Percentiles rank a stretch among this genome's conserved stretches.
phyloP scores from a whole-genome alignment of 2,329 filamentous ascomycete genomes.

The Hymenotorrendiella dingleyae region DNA sequence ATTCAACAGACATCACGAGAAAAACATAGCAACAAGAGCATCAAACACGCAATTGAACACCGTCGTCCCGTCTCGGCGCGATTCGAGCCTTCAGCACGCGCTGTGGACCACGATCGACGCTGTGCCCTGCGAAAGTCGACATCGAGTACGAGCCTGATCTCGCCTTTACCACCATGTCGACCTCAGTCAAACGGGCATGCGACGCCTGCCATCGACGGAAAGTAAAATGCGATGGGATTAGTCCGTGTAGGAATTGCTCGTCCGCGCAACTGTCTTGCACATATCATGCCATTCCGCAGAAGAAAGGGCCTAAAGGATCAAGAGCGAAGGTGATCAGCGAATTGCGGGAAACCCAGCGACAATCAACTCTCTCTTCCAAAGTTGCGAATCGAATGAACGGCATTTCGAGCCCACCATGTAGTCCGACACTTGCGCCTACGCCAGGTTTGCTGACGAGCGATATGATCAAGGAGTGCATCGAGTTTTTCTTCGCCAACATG shows the following conservation, averaged over 20 bases:
- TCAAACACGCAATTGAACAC: background rate
- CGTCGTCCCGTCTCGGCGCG: background rate
- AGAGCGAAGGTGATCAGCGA: conserved; percentile 72
- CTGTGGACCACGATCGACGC: background rate
- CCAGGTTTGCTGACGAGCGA: conserved; percentile 56
- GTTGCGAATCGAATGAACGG: conserved; percentile 56
- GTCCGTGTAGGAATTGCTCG: conserved; percentile 65
- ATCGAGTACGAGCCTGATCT: background rate
- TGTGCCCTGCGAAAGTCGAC: background rate
- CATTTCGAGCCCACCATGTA: conserved; percentile 43
- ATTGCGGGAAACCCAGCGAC: conserved; percentile 61
- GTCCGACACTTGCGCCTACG: conserved; percentile 45
- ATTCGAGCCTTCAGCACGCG: background rate
- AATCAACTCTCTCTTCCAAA: conserved; percentile 57
- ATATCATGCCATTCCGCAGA: conserved; percentile 69
- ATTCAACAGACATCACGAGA: too few species aligned
- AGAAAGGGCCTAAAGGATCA: conserved; percentile 70
- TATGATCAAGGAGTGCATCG: conserved; percentile 58
- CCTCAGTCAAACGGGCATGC: conserved; percentile 52
- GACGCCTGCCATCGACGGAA: conserved; percentile 70
- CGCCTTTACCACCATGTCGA: conserved; percentile 21
- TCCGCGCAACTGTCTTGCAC: conserved; percentile 63
- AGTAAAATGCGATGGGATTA: conserved; percentile 66
- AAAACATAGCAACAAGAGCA: too few species aligned
- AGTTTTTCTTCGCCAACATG: conserved; percentile 64